phyloP scores from a whole-genome alignment of 768 basidiomycete species.

The Tricholoma saponaceum region DNA sequence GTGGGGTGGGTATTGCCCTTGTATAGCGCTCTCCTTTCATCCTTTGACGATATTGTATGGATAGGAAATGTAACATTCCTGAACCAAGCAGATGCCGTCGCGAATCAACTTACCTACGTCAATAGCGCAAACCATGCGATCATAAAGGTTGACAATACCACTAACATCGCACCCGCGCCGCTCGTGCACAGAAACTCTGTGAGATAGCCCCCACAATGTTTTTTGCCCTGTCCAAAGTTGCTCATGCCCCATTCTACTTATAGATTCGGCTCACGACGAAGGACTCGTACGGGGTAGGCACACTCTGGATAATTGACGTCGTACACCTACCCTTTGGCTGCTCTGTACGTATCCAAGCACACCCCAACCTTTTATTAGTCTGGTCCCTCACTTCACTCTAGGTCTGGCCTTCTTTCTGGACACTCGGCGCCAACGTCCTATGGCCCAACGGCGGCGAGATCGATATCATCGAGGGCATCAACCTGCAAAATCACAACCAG shows the following conservation, averaged over 20 bases:
- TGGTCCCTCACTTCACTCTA: conserved; percentile 6
- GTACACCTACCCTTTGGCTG: conserved; percentile 54
- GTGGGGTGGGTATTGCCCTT: conserved; percentile 17
- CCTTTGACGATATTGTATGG: not conserved
- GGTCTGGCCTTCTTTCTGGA: conserved; percentile 49
- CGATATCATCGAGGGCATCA: conserved; percentile 60
- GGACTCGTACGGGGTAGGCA: conserved; percentile 35
- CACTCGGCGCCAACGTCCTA: conserved; percentile 27
- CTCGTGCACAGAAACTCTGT: conserved; percentile 55
- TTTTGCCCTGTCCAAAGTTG: not conserved
- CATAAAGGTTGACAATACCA: conserved; percentile 69
- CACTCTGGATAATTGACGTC: conserved; percentile 39
- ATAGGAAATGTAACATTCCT: conserved; percentile 45
- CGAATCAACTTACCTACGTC: conserved; percentile 46
- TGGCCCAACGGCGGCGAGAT: conserved; percentile 45
- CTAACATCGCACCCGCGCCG: conserved; percentile 39
- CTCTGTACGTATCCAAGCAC: conserved; percentile 31
- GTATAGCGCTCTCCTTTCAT: not conserved
- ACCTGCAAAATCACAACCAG: conserved; percentile 46
- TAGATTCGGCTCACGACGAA: conserved; percentile 43
- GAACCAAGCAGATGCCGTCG: conserved; percentile 31
- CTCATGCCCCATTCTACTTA: not conserved
- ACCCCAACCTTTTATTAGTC: not conserved
- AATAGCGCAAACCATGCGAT: conserved; percentile 57
- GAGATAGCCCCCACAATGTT: conserved; percentile 4